Evolutionary conservation across 805 yeast species (phyloP).

Genomic region (Zygoascus flipseniorum): DNA sequence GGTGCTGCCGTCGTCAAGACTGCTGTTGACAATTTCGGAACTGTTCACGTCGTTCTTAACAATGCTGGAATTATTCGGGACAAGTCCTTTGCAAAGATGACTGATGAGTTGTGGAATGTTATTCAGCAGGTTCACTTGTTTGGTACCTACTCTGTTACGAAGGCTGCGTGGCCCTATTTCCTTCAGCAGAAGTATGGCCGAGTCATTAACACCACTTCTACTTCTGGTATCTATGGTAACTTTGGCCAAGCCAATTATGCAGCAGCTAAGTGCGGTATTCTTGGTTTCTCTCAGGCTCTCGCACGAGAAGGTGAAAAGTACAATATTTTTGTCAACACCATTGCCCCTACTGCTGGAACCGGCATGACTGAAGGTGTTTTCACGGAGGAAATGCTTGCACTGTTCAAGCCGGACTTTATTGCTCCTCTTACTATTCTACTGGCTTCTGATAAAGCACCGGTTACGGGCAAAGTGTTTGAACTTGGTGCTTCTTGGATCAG

Average conservation of each 20-base stretch:
- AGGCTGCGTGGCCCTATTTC: constrained; percentile 90
- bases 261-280: constrained; percentile 82
- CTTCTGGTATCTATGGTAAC: constrained; percentile 95
- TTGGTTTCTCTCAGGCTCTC: constrained; percentile 76
- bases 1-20: constrained; percentile 69
- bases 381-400: constrained; percentile 68
- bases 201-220: constrained; percentile 83
- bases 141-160: constrained; percentile 74
- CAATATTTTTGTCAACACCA: constrained; percentile 67
- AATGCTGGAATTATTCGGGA: constrained; percentile 95
- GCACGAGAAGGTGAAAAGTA: constrained; percentile 84
- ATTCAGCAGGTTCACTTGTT: constrained; percentile 74
- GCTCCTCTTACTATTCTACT: constrained; percentile 82
- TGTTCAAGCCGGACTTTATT: constrained; percentile 78
- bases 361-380: constrained; percentile 91
- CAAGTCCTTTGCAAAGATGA: constrained; percentile 76
- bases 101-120: constrained; percentile 72
- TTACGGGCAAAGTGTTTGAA: constrained; percentile 78
- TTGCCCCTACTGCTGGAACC: constrained; percentile 98
- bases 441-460: constrained; percentile 64
- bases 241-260: constrained; percentile 97
- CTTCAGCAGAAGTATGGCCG: constrained; percentile 69
- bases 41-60: constrained; percentile 77
- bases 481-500: constrained; percentile 97
- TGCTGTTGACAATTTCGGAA: constrained; percentile 69